Conservation (phyloP, 768 basidiomycete genomes). For the Coprinellus micaceus region DNA sequence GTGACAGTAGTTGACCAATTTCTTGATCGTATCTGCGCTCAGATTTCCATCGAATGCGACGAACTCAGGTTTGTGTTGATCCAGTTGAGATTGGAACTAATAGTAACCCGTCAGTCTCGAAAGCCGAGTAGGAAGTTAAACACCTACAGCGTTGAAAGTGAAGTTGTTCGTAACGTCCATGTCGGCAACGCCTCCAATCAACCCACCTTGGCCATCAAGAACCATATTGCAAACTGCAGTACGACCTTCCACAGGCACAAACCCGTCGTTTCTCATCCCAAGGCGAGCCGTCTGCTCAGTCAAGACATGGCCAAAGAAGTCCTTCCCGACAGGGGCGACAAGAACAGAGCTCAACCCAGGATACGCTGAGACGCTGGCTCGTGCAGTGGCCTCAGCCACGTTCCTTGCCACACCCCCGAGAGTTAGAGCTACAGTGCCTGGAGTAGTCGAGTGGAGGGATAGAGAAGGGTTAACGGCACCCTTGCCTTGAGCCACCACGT, state of each 20-base stretch:
- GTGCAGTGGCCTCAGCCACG: slow-evolving; percentile 85
- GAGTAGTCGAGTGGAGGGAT: slow-evolving; percentile 62
- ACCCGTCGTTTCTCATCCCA: slow-evolving; percentile 83
- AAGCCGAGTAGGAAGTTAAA: slow-evolving; percentile 31
- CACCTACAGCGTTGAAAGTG: slow-evolving; percentile 21
- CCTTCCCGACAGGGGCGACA: slow-evolving; percentile 72
- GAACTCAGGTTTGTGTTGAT: slow-evolving; percentile 46
- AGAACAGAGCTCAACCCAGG: slow-evolving; percentile 48
- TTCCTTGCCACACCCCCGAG: slow-evolving; percentile 95
- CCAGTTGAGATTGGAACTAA: slow-evolving; percentile 53
- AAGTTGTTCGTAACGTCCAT: slow-evolving; percentile 69
- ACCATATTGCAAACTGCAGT: slow-evolving; percentile 89
- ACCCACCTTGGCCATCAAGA: slow-evolving; percentile 63
- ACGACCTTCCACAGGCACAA: slow-evolving; percentile 36
- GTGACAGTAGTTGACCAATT: slow-evolving; percentile 50
- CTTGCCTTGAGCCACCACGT: slow-evolving; percentile 64
- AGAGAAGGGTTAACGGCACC: slow-evolving; percentile 33
- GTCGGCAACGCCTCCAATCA: slow-evolving; percentile 88
- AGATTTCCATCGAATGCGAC: slow-evolving; percentile 80
- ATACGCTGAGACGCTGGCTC: slow-evolving; percentile 42
- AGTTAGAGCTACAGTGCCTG: slow-evolving; percentile 68
- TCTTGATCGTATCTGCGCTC: slow-evolving; percentile 46
- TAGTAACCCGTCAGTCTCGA: neutral
- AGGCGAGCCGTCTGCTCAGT: slow-evolving; percentile 48
- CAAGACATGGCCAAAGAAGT: slow-evolving; percentile 72